A percentile compares a stretch with the other conserved stretches of the same genome.
phyloP scores from a whole-genome alignment of 768 basidiomycete genomes.

The Trametes meyenii region DNA sequence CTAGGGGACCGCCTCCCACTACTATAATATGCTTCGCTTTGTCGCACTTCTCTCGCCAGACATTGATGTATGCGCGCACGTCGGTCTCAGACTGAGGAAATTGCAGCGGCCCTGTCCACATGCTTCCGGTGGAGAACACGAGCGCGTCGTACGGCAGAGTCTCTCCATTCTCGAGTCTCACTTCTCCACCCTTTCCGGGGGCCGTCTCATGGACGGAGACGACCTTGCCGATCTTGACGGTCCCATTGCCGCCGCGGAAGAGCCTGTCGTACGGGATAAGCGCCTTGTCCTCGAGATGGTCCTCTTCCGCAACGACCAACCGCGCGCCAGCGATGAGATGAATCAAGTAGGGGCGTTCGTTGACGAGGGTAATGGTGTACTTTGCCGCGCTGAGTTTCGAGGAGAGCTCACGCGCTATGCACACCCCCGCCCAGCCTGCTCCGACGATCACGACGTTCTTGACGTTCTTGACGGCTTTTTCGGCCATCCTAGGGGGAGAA shows the following conservation, averaged over 20 bases:
- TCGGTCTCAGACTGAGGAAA: conserved; percentile 43
- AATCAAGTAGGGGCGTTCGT: conserved; percentile 51
- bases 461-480: conserved; percentile 27
- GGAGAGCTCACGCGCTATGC: conserved; percentile 51
- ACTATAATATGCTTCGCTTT: conserved; percentile 37
- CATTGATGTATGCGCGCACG: conserved; percentile 25
- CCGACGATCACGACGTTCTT: conserved; percentile 54
- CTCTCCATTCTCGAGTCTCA: conserved; percentile 55
- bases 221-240: conserved; percentile 38
- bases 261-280: conserved; percentile 56
- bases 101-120: conserved; percentile 52
- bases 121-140: conserved; percentile 60
- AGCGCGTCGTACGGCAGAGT: conserved; percentile 54
- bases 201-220: conserved; percentile 39
- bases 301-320: conserved; percentile 50
- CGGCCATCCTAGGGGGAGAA: conserved; percentile 8
- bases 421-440: conserved; percentile 57
- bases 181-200: conserved; percentile 43
- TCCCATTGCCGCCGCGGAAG: conserved; percentile 50
- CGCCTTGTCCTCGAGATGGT: conserved; percentile 45
- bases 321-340: conserved; percentile 56
- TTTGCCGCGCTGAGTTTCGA: conserved; percentile 49
- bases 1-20: conserved; percentile 43
- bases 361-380: conserved; percentile 58
- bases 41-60: conserved; percentile 37